Evolutionary conservation across 306 rosid genomes (phyloP).

Genomic region (Glycine tomentella): DNA sequence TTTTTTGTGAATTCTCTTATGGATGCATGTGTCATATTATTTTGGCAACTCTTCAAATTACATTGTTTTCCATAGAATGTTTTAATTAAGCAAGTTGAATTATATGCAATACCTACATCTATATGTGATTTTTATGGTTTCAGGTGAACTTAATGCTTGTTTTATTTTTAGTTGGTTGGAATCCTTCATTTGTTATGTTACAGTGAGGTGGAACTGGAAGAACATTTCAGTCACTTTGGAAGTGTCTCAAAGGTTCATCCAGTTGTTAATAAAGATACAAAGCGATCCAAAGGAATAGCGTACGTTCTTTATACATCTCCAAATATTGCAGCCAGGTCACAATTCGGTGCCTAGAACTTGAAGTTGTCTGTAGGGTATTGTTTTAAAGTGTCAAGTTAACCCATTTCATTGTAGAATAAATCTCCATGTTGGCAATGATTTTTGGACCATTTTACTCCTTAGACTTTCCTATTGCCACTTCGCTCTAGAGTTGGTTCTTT

Average conservation of each 20-base stretch:
- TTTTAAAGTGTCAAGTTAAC: neutral
- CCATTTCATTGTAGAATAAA: slow-evolving; percentile 13
- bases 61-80: neutral
- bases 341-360: neutral
- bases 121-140: slow-evolving; percentile 19
- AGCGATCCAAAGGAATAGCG: too few species aligned
- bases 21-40: slow-evolving; percentile 10
- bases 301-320: slow-evolving; percentile 61
- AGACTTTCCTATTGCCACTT: neutral
- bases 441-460: slow-evolving; percentile 5
- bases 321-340: slow-evolving; percentile 72
- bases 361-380: neutral
- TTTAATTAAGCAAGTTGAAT: slow-evolving; percentile 38
- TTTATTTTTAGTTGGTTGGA: slow-evolving; percentile 13
- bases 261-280: slow-evolving; percentile 80
- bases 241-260: slow-evolving; percentile 76
- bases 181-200: slow-evolving; percentile 30
- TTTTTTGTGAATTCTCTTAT: slow-evolving; percentile 16
- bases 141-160: slow-evolving; percentile 18
- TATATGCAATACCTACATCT: slow-evolving; percentile 10
- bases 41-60: slow-evolving; percentile 15
- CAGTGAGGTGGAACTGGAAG: slow-evolving; percentile 92
- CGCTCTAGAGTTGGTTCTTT: slow-evolving; percentile 6
- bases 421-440: neutral
- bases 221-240: slow-evolving; percentile 71